Base-by-base conservation (phyloP, 2,329 filamentous ascomycete genomes). In the Paecilomyces dactylethromorphus region DNA sequence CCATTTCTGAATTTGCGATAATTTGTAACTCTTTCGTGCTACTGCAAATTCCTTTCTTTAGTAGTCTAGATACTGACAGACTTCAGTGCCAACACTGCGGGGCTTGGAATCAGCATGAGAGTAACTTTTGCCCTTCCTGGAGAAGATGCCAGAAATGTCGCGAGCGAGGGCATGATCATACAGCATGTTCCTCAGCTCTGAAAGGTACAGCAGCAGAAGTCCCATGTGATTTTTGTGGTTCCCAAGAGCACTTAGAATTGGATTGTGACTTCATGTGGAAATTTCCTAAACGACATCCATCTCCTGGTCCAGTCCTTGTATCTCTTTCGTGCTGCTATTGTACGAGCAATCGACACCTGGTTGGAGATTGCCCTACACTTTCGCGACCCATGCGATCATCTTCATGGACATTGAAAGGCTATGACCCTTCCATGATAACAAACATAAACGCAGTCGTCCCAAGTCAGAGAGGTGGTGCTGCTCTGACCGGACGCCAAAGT, bases 261-360 rank as follows among this genome's bases (percentile, higher is more conserved):
- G 73, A 81, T 2, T 91, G 88, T 69, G 79, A 82, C 56, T 75
- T 79, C 54, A 74, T 87, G 24, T 90, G 86, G 86, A 74, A 76
- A 59, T 65, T 74, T 12, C 73, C 73, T 10, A 66, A 57, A 24
- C 63, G 63, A 35, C 65, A 67, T 26, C 59, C 62, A 7, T 58
- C 66, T 8, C 57, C 65, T 5, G 66, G 69, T 5, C 66, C 71
- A 7, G 64, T 78, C 11, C 66, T 68, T 11, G 71, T 79, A 13
- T 79, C 76, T 32, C 69, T 80, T 35, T 79, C 73, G 32, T 80
- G 78, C 63, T 71, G 74, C 31, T 66, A 74, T 57, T 80, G 78
- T 64, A 70, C 71, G 32, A 79, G 76, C 64, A 71, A 69, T 55
- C 68, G 67, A 22, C 78, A 80, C 65, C 66, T 79, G 3, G 64